phyloP scores from a whole-genome alignment of 805 yeast genomes.

The Kluyveromyces nonfermentans region DNA sequence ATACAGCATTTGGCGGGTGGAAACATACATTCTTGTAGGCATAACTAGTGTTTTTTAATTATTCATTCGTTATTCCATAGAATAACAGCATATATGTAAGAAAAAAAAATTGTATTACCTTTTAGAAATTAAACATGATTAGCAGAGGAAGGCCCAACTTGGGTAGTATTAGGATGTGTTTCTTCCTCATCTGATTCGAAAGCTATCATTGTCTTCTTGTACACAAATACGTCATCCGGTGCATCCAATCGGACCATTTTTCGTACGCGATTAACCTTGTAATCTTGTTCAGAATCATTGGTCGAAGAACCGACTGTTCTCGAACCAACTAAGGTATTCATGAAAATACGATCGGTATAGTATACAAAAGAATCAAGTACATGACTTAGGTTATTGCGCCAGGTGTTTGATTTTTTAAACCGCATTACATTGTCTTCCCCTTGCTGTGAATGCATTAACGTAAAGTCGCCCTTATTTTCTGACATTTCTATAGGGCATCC shows the following conservation, averaged over 20 bases:
- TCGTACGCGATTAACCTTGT: constrained; percentile 18
- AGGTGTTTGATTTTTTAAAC: constrained; percentile 7
- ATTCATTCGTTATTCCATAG: neutral
- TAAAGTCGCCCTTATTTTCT: neutral
- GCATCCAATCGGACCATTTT: constrained; percentile 20
- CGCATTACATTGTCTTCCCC: constrained; percentile 1
- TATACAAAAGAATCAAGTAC: constrained; percentile 34
- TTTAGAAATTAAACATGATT: neutral
- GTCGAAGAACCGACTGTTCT: constrained; percentile 31
- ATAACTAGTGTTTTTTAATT: constrained; percentile 1
- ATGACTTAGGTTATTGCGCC: constrained; percentile 15
- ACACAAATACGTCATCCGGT: constrained; percentile 33
- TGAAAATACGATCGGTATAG: constrained; percentile 45
- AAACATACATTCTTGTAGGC: constrained; percentile 10
- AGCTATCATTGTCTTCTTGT: constrained; percentile 35
- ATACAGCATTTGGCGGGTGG: constrained; percentile 25
- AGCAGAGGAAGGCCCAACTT: neutral
- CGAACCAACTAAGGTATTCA: constrained; percentile 50
- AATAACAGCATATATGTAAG: neutral
- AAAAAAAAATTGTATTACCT: neutral
- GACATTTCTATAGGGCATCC: no score
- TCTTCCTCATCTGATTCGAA: constrained; percentile 23
- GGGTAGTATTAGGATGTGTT: neutral
- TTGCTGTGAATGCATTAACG: neutral
- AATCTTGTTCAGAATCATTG: constrained; percentile 15